Evolutionary conservation across 306 rosid species (phyloP).

Genomic region (Datisca glomerata): DNA sequence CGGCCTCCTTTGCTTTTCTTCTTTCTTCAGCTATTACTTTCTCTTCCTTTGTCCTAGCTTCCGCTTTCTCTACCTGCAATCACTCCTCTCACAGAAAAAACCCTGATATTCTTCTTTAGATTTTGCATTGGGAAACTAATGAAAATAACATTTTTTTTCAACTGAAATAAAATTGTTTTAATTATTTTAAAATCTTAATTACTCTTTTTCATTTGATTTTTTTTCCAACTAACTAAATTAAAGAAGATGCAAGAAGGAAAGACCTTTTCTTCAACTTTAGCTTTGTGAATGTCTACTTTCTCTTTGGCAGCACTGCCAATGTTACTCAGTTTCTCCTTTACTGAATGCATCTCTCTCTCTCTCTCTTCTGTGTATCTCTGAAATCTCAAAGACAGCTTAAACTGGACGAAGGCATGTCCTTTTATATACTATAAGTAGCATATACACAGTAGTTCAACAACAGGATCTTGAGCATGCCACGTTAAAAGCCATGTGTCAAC

Average conservation of each 20-base stretch:
- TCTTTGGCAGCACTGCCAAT: constrained; percentile 47
- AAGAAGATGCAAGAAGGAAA: neutral
- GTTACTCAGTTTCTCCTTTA: constrained; percentile 48
- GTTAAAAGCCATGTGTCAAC: neutral
- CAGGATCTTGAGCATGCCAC: neutral
- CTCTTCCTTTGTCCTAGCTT: constrained; percentile 43
- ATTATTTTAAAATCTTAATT: too few species aligned
- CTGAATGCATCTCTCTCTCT: constrained; percentile 29
- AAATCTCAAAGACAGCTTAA: neutral
- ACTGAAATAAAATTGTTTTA: neutral
- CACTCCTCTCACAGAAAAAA: neutral
- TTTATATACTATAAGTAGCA: neutral
- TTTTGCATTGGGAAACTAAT: too few species aligned
- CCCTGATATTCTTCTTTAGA: too few species aligned
- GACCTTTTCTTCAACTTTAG: constrained; percentile 53
- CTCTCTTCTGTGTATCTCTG: neutral
- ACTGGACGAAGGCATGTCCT: neutral
- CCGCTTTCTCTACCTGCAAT: constrained; percentile 40
- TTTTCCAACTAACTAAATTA: neutral
- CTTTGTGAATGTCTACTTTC: constrained; percentile 26
- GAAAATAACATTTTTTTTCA: too few species aligned
- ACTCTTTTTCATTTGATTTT: neutral
- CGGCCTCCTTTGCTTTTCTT: constrained; percentile 40
- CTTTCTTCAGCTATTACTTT: constrained; percentile 35
- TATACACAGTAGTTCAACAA: neutral